Evolutionary conservation across 257 asterid genomes (phyloP).

Genomic region (Penstemon eatonii): DNA sequence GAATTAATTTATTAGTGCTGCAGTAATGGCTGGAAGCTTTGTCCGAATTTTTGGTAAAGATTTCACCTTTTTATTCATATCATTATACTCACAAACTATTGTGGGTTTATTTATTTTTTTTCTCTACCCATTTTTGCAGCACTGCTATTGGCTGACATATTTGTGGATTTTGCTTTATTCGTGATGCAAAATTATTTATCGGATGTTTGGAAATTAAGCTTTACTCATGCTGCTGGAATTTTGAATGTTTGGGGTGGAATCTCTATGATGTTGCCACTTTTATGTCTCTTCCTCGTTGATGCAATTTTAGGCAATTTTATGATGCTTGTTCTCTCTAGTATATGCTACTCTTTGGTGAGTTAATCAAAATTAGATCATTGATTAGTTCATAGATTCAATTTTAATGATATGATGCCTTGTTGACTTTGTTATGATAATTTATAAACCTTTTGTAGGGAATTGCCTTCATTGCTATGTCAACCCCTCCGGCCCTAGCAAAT

Average conservation of each 20-base stretch:
- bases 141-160: conserved; percentile 32
- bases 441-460: conserved; percentile 40
- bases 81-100: too few relatives aligned
- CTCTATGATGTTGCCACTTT: conserved; percentile 22
- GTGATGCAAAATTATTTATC: conserved; percentile 53
- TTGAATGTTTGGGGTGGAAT: conserved; percentile 50
- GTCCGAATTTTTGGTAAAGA: too few relatives aligned
- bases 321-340: conserved; percentile 47
- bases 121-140: conserved; percentile 26
- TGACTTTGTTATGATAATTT: too few relatives aligned
- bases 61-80: too few relatives aligned
- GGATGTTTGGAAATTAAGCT: conserved; percentile 53
- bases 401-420: too few relatives aligned
- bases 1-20: too few relatives aligned
- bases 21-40: too few relatives aligned
- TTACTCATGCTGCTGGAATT: conserved; percentile 54
- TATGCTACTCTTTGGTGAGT: conserved; percentile 44
- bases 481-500: conserved; percentile 48
- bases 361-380: neutral
- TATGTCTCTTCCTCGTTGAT: conserved; percentile 36
- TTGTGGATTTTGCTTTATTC: conserved; percentile 38
- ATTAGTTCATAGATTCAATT: neutral
- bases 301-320: conserved; percentile 28
- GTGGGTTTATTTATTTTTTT: too few relatives aligned
- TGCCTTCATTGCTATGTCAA: conserved; percentile 49